phyloP scores from a whole-genome alignment of 2,329 filamentous ascomycete species.

The Fragosphaeria purpurea region DNA sequence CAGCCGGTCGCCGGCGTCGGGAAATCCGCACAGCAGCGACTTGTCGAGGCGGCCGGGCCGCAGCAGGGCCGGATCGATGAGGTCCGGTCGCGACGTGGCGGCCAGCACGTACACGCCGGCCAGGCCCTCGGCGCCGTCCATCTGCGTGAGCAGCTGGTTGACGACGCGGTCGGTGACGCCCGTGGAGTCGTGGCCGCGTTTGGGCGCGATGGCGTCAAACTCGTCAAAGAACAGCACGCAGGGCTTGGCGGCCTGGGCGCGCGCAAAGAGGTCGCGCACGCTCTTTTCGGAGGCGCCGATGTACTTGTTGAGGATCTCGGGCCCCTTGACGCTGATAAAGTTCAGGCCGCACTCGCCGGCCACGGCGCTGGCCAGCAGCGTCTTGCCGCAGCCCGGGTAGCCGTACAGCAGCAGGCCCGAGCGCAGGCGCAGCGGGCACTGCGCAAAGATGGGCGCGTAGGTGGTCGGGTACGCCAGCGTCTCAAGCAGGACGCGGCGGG shows the following conservation, averaged over 20 bases:
- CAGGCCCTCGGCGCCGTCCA: constrained; percentile 95
- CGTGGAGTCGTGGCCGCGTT: constrained; percentile 91
- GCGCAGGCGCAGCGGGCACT: constrained; percentile 87
- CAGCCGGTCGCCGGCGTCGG: constrained; percentile 64
- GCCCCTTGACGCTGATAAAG: constrained; percentile 96
- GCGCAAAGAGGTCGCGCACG: constrained; percentile 88
- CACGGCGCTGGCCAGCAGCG: constrained; percentile 88
- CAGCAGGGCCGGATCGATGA: constrained; percentile 89
- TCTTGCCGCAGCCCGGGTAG: constrained; percentile 94
- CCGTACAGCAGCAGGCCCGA: constrained; percentile 91
- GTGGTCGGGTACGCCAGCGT: constrained; percentile 95
- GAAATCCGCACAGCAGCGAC: constrained; percentile 83
- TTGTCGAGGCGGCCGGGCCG: constrained; percentile 91
- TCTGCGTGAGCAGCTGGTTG: constrained; percentile 95
- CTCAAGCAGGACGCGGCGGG: constrained; percentile 83
- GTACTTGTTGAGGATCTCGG: constrained; percentile 98
- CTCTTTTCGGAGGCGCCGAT: constrained; percentile 96
- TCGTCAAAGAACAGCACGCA: constrained; percentile 98
- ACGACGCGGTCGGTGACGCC: constrained; percentile 98
- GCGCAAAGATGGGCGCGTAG: constrained; percentile 93
- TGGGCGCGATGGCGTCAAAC: constrained; percentile 95
- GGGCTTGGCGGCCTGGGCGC: constrained; percentile 79
- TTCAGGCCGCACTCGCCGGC: constrained; percentile 96
- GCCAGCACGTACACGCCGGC: constrained; percentile 94
- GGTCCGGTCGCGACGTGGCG: constrained; percentile 82